Evolutionary conservation across 441 rosid genomes (phyloP).

Genomic region (Jatropha multifida): DNA sequence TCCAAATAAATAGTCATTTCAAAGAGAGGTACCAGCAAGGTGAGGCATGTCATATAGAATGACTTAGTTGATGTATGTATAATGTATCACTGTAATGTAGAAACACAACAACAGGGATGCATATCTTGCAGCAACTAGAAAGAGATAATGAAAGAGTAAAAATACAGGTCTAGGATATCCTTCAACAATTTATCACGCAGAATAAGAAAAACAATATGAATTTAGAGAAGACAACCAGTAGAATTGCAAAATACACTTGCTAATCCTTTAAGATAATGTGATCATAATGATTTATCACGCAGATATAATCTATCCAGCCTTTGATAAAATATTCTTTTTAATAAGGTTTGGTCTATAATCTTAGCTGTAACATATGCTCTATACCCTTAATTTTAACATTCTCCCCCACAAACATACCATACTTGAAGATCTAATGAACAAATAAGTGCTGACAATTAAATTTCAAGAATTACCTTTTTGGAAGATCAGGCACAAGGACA

Average conservation of each 20-base stretch:
- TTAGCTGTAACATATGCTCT: too few relatives aligned
- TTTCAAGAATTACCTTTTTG: slow-evolving; percentile 61
- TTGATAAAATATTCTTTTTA: neutral
- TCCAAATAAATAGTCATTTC: slow-evolving; percentile 5
- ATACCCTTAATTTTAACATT: neutral
- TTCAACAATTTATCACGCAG: neutral
- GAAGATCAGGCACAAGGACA: slow-evolving; percentile 79
- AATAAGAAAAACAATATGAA: neutral
- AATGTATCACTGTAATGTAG: neutral
- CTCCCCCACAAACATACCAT: neutral
- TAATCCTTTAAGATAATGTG: neutral
- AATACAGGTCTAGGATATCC: too few relatives aligned
- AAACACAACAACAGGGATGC: neutral
- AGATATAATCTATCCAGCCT: neutral
- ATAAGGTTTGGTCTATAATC: neutral
- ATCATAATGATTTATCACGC: neutral
- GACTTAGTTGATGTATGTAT: too few relatives aligned
- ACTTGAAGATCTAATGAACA: neutral
- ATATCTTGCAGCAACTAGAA: neutral
- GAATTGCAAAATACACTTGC: neutral
- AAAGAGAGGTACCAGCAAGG: neutral
- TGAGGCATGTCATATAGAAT: neutral
- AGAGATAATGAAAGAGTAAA: neutral
- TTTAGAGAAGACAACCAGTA: neutral
- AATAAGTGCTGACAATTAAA: neutral